Percentiles rank a stretch among this genome's conserved stretches.
phyloP scores from a whole-genome alignment of 2,329 filamentous ascomycete genomes.

The Diaporthe helianthi region DNA sequence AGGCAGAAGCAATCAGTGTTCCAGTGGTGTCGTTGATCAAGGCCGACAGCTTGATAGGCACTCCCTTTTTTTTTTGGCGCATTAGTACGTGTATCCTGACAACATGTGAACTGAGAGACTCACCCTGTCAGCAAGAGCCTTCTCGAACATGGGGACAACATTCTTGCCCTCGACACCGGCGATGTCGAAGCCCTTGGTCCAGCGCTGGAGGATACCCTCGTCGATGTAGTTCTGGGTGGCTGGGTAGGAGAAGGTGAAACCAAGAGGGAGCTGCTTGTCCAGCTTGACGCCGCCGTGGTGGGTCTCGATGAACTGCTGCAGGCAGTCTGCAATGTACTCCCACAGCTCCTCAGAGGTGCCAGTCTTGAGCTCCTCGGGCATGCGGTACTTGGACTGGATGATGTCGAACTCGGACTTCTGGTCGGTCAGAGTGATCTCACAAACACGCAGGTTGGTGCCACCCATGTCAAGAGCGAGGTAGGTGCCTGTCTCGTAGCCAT shows the following conservation, averaged over 20 bases:
- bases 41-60: slow-evolving; percentile 91
- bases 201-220: slow-evolving; percentile 88
- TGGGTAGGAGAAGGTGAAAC: slow-evolving; percentile 96
- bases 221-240: slow-evolving; percentile 94
- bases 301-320: slow-evolving; percentile 87
- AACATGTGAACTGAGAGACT: slow-evolving; percentile 34
- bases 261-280: slow-evolving; percentile 75
- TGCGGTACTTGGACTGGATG: slow-evolving; percentile 93
- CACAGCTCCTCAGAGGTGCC: slow-evolving; percentile 85
- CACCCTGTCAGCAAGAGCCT: slow-evolving; percentile 74
- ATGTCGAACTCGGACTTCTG: slow-evolving; percentile 92
- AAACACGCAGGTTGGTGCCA: slow-evolving; percentile 93
- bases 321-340: slow-evolving; percentile 93
- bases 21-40: slow-evolving; percentile 98
- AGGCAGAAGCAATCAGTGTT: slow-evolving; percentile 93
- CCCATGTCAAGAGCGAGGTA: slow-evolving; percentile 95
- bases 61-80: slow-evolving; percentile 64
- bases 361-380: slow-evolving; percentile 91
- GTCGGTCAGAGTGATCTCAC: slow-evolving; percentile 87
- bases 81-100: slow-evolving; percentile 38
- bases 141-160: slow-evolving; percentile 87
- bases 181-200: slow-evolving; percentile 98
- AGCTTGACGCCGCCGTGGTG: slow-evolving; percentile 74
- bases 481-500: slow-evolving; percentile 85
- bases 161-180: slow-evolving; percentile 89